A percentile compares a stretch with the other conserved stretches of the same genome.
Conservation (phyloP, 805 yeast species). For the Candida andamanensis region DNA sequence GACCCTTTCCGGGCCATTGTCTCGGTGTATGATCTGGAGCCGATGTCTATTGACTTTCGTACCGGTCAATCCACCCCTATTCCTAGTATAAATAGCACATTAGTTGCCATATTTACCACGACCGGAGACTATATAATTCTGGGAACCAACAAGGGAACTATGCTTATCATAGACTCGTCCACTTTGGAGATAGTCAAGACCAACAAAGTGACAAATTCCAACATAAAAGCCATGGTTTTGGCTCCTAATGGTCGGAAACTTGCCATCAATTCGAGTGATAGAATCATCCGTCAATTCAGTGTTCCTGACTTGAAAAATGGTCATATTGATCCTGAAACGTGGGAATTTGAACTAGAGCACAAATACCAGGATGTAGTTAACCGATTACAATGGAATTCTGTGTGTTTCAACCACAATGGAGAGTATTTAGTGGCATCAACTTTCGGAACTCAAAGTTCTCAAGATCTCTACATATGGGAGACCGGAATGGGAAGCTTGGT, state of each 20-base stretch:
- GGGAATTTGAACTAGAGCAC: conserved; percentile 66
- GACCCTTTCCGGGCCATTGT: conserved; percentile 49
- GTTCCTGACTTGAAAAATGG: conserved; percentile 40
- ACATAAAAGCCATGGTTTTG: conserved; percentile 62
- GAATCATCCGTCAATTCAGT: conserved; percentile 61
- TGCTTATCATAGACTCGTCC: conserved; percentile 43
- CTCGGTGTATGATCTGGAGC: conserved; percentile 58
- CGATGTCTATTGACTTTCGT: conserved; percentile 45
- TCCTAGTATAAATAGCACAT: conserved; percentile 26
- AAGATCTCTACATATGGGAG: conserved; percentile 91
- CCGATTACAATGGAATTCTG: conserved; percentile 81
- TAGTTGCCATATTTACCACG: conserved; percentile 48
- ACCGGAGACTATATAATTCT: conserved; percentile 54
- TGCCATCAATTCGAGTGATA: conserved; percentile 72
- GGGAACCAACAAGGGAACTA: conserved; percentile 80
- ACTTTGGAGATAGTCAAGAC: conserved; percentile 37
- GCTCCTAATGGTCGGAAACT: conserved; percentile 57
- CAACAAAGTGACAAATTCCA: conserved; percentile 59
- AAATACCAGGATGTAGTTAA: conserved; percentile 89
- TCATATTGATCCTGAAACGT: conserved; percentile 22
- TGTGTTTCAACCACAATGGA: conserved; percentile 63
- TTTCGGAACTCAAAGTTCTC: conserved; percentile 67
- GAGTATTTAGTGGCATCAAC: conserved; percentile 90
- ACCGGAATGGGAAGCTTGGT: conserved; percentile 82
- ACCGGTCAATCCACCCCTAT: conserved; percentile 15